These are phyloP conservation scores for Cicer pinnatifidum DNA, from an alignment of 306 rosid species.

Conservation along the genomic window DNA sequence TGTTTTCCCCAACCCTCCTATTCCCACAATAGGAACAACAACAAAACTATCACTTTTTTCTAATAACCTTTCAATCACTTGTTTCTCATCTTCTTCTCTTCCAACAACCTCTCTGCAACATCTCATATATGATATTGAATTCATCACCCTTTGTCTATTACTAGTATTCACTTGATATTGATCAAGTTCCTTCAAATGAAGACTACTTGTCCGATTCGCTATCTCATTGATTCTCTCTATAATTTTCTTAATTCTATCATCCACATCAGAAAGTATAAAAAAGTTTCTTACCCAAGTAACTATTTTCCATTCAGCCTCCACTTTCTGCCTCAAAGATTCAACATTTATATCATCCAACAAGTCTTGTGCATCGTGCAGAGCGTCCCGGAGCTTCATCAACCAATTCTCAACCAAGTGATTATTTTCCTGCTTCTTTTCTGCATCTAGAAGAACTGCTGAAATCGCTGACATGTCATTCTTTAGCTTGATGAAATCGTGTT, in stretches of 20 bases:
- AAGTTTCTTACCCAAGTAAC: conserved; percentile 35
- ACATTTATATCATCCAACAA: conserved; percentile 43
- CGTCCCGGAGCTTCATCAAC: conserved; percentile 38
- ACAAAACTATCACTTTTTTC: neutral
- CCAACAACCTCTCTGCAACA: conserved; percentile 19
- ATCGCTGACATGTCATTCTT: neutral
- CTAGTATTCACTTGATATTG: neutral
- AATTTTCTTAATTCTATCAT: conserved; percentile 10
- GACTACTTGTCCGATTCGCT: neutral
- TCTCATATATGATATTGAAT: neutral
- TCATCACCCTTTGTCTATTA: neutral
- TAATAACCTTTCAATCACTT: neutral
- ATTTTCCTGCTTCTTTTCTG: conserved; percentile 34
- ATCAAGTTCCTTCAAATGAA: conserved; percentile 27
- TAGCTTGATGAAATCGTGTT: conserved; percentile 23
- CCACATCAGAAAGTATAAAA: conserved; percentile 35
- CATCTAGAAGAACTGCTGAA: conserved; percentile 40
- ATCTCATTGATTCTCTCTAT: conserved; percentile 36
- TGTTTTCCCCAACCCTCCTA: conserved; percentile 47
- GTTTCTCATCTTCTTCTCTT: conserved; percentile 28
- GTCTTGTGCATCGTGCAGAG: conserved; percentile 42
- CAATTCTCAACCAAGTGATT: conserved; percentile 34
- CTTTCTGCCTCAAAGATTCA: conserved; percentile 35
- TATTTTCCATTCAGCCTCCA: neutral
- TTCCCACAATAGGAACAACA: conserved; percentile 40